A percentile compares a stretch with the other conserved stretches of the same genome.
Evolutionary conservation across 805 yeast species (phyloP).

Genomic region (Teunomyces tritomae): DNA sequence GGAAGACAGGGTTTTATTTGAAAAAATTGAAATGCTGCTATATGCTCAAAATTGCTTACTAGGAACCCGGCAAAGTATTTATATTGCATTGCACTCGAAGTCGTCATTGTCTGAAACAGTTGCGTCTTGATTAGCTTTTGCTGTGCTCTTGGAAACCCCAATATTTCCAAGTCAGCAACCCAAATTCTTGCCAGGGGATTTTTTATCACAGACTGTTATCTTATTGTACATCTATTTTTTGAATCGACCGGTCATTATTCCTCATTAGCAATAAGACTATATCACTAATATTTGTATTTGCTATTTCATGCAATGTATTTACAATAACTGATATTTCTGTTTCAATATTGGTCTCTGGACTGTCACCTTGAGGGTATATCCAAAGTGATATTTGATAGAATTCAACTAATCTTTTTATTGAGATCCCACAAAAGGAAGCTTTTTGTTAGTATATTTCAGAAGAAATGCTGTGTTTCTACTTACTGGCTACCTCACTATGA

Average conservation of each 20-base stretch:
- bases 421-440: conserved; percentile 10
- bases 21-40: too few relatives aligned
- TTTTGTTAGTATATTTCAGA: conserved; percentile 2
- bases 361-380: background rate
- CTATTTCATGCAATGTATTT: conserved; percentile 3
- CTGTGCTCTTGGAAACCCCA: background rate
- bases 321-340: background rate
- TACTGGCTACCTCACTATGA: conserved; percentile 2
- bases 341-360: background rate
- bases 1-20: too few relatives aligned
- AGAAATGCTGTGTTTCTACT: background rate
- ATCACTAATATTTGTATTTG: background rate
- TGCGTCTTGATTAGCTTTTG: too few relatives aligned
- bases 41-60: too few relatives aligned
- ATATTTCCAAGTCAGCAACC: too few relatives aligned
- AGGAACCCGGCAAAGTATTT: too few relatives aligned
- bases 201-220: too few relatives aligned
- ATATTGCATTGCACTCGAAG: too few relatives aligned
- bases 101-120: too few relatives aligned
- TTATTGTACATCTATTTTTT: background rate
- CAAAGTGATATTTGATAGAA: conserved; percentile 6
- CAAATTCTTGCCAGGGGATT: too few relatives aligned
- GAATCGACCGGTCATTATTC: background rate
- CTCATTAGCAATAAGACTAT: background rate
- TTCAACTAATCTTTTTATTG: conserved; percentile 1